Conservation (phyloP, 2,329 filamentous ascomycete genomes). For the Penicillium thymicola region DNA sequence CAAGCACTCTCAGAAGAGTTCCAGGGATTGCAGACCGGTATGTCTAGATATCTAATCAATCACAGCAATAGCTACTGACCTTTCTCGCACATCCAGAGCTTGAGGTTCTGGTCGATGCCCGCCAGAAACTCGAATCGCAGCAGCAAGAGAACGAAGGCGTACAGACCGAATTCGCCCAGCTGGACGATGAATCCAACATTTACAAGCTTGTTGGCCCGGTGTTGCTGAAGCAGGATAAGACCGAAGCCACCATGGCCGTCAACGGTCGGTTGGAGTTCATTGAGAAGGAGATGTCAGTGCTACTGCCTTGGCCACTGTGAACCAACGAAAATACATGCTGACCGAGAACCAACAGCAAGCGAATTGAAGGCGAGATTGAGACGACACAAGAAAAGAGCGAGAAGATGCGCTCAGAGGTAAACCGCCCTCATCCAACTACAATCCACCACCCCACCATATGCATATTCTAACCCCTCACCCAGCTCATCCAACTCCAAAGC, state of each 20-base stretch:
- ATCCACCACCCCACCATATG: not conserved
- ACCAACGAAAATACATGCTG: not conserved
- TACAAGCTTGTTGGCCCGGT: conserved; percentile 96
- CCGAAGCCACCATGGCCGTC: conserved; percentile 85
- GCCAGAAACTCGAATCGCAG: conserved; percentile 89
- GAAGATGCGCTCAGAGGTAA: conserved; percentile 62
- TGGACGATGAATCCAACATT: conserved; percentile 80
- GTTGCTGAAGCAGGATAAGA: conserved; percentile 87
- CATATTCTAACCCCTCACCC: conserved; percentile 15
- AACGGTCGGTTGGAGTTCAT: conserved; percentile 91
- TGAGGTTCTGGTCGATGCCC: conserved; percentile 68
- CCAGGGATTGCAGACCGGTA: conserved; percentile 80
- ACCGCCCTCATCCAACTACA: conserved; percentile 16
- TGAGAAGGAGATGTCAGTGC: conserved; percentile 78
- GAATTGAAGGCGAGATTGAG: conserved; percentile 64
- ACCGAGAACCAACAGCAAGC: conserved; percentile 48
- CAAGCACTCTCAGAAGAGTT: conserved; percentile 85
- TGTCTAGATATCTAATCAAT: conserved; percentile 12
- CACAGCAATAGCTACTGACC: conserved; percentile 9
- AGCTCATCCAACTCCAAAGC: conserved; percentile 42
- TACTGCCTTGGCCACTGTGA: not conserved
- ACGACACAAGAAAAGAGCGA: conserved; percentile 64
- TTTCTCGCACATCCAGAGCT: conserved; percentile 60
- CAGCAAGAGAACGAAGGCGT: conserved; percentile 90
- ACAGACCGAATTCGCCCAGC: conserved; percentile 78